phyloP scores from a whole-genome alignment of 805 yeast species.

The Wickerhamiella brachini region DNA sequence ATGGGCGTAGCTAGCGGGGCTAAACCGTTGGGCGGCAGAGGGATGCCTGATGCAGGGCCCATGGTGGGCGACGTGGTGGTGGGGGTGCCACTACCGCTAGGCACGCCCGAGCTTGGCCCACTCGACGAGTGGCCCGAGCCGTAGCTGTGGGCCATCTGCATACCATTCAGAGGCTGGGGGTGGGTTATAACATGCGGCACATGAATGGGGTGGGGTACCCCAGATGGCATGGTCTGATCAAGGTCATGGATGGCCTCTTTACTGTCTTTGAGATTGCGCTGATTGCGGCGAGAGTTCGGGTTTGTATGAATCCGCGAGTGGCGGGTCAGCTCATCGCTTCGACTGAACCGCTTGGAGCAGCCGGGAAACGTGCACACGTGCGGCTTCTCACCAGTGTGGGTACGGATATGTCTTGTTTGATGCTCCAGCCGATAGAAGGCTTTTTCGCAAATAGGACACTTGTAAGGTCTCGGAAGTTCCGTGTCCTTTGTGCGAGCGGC shows the following conservation, averaged over 20 bases:
- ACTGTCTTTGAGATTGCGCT: not conserved
- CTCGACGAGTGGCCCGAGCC: not conserved
- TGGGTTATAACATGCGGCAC: not conserved
- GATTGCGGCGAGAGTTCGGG: conserved; percentile 24
- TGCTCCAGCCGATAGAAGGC: conserved; percentile 83
- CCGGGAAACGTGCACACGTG: conserved; percentile 65
- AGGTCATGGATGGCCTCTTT: not conserved
- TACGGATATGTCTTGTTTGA: conserved; percentile 80
- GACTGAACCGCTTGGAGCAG: conserved; percentile 66
- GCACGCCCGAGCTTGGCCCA: not conserved
- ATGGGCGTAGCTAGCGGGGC: conserved; percentile 3
- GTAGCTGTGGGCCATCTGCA: not conserved
- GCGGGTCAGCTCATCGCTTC: conserved; percentile 77
- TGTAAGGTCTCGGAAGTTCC: conserved; percentile 52
- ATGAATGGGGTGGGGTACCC: not conserved
- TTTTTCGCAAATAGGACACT: conserved; percentile 71
- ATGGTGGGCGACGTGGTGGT: not conserved
- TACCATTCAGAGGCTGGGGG: not conserved
- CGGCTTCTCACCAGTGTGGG: conserved; percentile 91
- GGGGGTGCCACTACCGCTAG: not conserved
- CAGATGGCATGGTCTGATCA: not conserved
- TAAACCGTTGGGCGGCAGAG: not conserved
- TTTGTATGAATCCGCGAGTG: conserved; percentile 64
- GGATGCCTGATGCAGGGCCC: not conserved
- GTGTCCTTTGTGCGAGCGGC: not conserved